phyloP scores from a whole-genome alignment of 345 rosid genomes.

The Aquilaria malaccensis region DNA sequence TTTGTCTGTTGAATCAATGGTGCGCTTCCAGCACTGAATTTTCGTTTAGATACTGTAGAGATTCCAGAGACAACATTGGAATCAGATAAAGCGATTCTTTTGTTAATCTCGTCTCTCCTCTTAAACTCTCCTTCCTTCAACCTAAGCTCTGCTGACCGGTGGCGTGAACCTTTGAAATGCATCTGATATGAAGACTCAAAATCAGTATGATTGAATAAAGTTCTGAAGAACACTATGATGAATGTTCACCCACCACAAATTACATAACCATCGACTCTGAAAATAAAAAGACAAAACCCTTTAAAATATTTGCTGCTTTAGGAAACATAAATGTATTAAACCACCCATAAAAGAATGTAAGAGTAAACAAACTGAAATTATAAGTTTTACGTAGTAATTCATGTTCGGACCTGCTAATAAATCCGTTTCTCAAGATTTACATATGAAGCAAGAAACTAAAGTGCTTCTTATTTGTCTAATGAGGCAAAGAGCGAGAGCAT shows the following conservation, averaged over 20 bases:
- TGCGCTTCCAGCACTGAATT: constrained; percentile 14
- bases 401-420: too few relatives aligned
- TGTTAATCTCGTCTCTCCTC: constrained; percentile 25
- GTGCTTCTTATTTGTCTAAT: too few relatives aligned
- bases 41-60: constrained; percentile 7
- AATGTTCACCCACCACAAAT: background rate
- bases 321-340: background rate
- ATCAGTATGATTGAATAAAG: background rate
- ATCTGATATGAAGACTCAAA: constrained; percentile 20
- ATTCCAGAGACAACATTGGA: constrained; percentile 2
- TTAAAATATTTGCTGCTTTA: background rate
- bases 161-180: constrained; percentile 46
- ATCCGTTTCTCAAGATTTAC: too few relatives aligned
- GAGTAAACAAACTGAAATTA: too few relatives aligned
- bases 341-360: too few relatives aligned
- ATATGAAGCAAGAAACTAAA: too few relatives aligned
- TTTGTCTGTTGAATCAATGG: constrained; percentile 34
- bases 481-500: too few relatives aligned
- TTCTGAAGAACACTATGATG: background rate
- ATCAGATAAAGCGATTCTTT: constrained; percentile 29
- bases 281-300: background rate
- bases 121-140: constrained; percentile 25
- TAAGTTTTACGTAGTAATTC: too few relatives aligned
- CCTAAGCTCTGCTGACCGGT: constrained; percentile 30
- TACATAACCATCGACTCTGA: background rate